These are phyloP conservation scores for Russula ochroleuca DNA, from an alignment of 768 basidiomycete genomes.

Conservation along the genomic window DNA sequence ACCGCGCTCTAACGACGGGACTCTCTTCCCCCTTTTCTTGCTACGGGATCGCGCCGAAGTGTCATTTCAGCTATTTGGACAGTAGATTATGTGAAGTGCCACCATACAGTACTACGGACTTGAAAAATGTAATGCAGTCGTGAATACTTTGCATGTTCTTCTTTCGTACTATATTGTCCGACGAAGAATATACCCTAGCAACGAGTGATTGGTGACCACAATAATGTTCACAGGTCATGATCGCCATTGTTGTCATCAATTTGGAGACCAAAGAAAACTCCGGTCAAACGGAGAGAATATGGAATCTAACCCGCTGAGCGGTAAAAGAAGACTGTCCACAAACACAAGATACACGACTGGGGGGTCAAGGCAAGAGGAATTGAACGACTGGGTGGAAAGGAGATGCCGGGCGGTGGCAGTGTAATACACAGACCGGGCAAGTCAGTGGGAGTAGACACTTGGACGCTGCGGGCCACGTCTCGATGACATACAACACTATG, in stretches of 20 bases:
- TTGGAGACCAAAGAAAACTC: not conserved
- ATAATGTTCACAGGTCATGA: not conserved
- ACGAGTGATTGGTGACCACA: not conserved
- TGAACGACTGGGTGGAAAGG: not conserved
- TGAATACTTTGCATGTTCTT: not conserved
- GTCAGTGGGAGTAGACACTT: not conserved
- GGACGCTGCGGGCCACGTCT: not conserved
- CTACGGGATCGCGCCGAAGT: not conserved
- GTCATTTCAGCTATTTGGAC: constrained; percentile 1
- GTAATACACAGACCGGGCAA: constrained; percentile 15
- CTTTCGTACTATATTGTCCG: not conserved
- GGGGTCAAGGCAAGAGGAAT: not conserved
- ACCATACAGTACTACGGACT: constrained; percentile 12
- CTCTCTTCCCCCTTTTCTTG: not conserved
- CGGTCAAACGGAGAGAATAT: not conserved
- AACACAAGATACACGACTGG: constrained; percentile 10
- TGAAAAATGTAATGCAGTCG: not conserved
- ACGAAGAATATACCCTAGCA: constrained; percentile 18
- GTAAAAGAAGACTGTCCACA: constrained; percentile 6
- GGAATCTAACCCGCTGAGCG: not conserved
- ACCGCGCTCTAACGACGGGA: not conserved
- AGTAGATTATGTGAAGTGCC: not conserved
- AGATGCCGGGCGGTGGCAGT: not conserved
- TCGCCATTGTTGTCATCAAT: not conserved
- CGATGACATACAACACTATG: constrained; percentile 18